These are phyloP conservation scores for Cucumis hystrix DNA, from an alignment of 306 rosid species.

Conservation along the genomic window DNA sequence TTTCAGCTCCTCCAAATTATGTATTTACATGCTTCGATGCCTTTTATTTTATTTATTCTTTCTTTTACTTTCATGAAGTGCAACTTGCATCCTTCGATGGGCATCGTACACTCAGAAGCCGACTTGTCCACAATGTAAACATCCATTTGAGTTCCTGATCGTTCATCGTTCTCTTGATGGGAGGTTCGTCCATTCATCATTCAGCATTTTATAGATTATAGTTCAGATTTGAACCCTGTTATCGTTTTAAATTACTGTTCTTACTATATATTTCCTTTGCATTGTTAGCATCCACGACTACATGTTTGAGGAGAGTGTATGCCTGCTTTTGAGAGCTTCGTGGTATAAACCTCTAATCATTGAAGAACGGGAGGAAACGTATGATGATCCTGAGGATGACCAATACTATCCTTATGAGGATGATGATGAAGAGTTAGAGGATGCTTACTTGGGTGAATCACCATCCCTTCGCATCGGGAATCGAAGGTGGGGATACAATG, in stretches of 20 bases:
- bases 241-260: neutral
- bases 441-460: slow-evolving; percentile 37
- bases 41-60: neutral
- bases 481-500: slow-evolving; percentile 85
- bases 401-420: slow-evolving; percentile 32
- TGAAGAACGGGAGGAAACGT: slow-evolving; percentile 26
- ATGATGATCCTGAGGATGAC: slow-evolving; percentile 24
- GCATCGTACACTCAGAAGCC: slow-evolving; percentile 54
- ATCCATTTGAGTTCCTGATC: slow-evolving; percentile 64
- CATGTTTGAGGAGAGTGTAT: slow-evolving; percentile 90
- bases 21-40: neutral
- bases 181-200: slow-evolving; percentile 28
- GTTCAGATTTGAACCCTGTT: neutral
- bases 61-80: slow-evolving; percentile 31
- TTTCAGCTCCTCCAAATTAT: too few relatives aligned
- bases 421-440: slow-evolving; percentile 43
- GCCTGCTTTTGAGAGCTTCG: slow-evolving; percentile 72
- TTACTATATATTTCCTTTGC: neutral
- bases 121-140: slow-evolving; percentile 86
- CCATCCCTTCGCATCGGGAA: slow-evolving; percentile 66
- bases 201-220: neutral
- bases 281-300: slow-evolving; percentile 47
- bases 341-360: slow-evolving; percentile 61
- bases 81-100: slow-evolving; percentile 91
- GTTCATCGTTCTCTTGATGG: slow-evolving; percentile 97